Percentiles rank a stretch among this genome's conserved stretches.
Evolutionary conservation across 805 yeast species (phyloP).

Genomic region (Candida lessepsii): DNA sequence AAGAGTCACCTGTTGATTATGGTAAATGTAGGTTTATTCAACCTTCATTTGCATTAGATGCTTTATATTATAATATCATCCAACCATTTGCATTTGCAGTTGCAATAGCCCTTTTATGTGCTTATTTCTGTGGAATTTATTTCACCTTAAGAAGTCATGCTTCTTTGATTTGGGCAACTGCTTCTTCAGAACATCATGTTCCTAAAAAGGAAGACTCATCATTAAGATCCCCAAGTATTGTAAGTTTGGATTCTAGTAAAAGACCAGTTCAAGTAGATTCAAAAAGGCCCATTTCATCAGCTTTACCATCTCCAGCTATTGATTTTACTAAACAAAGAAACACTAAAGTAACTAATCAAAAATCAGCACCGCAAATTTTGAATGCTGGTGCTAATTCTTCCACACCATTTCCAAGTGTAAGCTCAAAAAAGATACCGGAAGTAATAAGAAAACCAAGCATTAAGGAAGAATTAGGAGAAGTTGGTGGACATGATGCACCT

Average conservation of each 20-base stretch:
- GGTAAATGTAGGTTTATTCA: constrained; percentile 73
- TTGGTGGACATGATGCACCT: constrained; percentile 93
- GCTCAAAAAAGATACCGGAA: constrained; percentile 6
- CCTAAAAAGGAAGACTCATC: constrained; percentile 24
- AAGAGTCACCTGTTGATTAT: constrained; percentile 43
- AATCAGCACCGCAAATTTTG: constrained; percentile 2
- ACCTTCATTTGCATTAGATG: constrained; percentile 70
- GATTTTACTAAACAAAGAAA: constrained; percentile 19
- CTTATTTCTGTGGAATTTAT: constrained; percentile 85
- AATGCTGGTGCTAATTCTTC: neutral
- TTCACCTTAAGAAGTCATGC: constrained; percentile 96
- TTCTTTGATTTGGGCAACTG: constrained; percentile 85
- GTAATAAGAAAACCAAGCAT: neutral
- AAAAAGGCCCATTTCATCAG: constrained; percentile 5
- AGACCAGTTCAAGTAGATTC: constrained; percentile 10
- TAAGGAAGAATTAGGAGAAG: constrained; percentile 27
- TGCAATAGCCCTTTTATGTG: constrained; percentile 74
- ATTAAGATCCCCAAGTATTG: constrained; percentile 38
- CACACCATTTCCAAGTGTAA: constrained; percentile 1
- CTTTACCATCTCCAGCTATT: constrained; percentile 20
- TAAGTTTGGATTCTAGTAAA: constrained; percentile 22
- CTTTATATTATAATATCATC: constrained; percentile 62
- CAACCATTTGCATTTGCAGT: constrained; percentile 82
- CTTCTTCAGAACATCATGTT: constrained; percentile 28
- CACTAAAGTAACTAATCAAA: constrained; percentile 9